Conservation (phyloP, 768 basidiomycete species). For the Phylloporus rhodoxanthus region DNA sequence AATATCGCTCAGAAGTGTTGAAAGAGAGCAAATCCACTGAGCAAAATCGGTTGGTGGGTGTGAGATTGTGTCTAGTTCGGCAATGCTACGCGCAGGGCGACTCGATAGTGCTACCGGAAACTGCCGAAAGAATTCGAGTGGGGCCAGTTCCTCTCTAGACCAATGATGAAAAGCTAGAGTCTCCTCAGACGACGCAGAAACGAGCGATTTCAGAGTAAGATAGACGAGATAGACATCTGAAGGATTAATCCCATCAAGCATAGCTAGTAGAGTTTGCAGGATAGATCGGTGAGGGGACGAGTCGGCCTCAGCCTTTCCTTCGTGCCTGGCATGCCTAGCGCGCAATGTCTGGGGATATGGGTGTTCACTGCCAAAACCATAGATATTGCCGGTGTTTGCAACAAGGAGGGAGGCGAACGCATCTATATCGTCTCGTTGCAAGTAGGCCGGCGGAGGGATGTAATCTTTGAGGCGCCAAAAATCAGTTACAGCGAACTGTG, state of each 20-base stretch:
- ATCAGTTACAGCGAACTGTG: slow-evolving; percentile 49
- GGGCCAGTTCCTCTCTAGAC: slow-evolving; percentile 38
- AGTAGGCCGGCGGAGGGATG: slow-evolving; percentile 48
- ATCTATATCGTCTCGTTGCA: slow-evolving; percentile 64
- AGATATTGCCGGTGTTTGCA: slow-evolving; percentile 52
- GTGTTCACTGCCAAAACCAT: slow-evolving; percentile 53
- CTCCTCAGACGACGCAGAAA: slow-evolving; percentile 37
- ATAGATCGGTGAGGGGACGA: slow-evolving; percentile 44
- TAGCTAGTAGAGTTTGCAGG: slow-evolving; percentile 46
- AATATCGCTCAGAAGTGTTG: slow-evolving; percentile 52
- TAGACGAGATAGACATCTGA: slow-evolving; percentile 55
- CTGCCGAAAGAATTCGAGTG: slow-evolving; percentile 45
- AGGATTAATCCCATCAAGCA: slow-evolving; percentile 50
- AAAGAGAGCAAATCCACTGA: slow-evolving; percentile 57
- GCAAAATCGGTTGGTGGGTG: slow-evolving; percentile 46
- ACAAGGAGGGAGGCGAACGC: slow-evolving; percentile 67
- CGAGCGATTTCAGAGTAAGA: slow-evolving; percentile 53
- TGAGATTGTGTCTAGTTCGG: slow-evolving; percentile 29
- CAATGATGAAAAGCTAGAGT: slow-evolving; percentile 26
- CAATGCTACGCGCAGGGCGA: slow-evolving; percentile 33
- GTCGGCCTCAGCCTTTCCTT: slow-evolving; percentile 17
- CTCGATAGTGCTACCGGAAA: slow-evolving; percentile 36
- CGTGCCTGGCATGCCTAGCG: slow-evolving; percentile 28
- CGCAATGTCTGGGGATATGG: slow-evolving; percentile 39
- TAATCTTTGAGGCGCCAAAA: slow-evolving; percentile 85